Evolutionary conservation across 371 early-diverging fungal species (phyloP).

Genomic region (Blakeslea trispora): DNA sequence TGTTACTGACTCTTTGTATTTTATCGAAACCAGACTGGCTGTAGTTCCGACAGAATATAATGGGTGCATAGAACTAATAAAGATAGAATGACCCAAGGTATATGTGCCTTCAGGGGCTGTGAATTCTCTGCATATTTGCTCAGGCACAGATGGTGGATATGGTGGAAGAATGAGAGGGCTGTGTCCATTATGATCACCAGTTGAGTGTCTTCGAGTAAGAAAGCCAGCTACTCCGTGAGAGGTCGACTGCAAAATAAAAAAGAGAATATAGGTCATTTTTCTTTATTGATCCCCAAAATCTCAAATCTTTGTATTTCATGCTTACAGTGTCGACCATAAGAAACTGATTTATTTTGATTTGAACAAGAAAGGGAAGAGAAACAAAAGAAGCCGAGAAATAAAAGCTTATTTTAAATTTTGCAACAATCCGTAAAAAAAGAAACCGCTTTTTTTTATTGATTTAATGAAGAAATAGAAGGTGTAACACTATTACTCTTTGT

Average conservation of each 20-base stretch:
- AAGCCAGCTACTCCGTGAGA: slow-evolving; percentile 31
- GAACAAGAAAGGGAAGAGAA: neutral
- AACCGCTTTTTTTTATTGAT: too few species aligned
- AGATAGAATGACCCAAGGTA: slow-evolving; percentile 50
- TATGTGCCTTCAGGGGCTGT: slow-evolving; percentile 60
- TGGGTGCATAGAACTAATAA: slow-evolving; percentile 52
- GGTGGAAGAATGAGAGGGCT: slow-evolving; percentile 27
- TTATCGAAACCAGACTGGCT: slow-evolving; percentile 60
- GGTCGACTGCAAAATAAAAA: slow-evolving; percentile 19
- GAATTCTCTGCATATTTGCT: slow-evolving; percentile 43
- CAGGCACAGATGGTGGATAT: slow-evolving; percentile 42
- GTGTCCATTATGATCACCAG: slow-evolving; percentile 26
- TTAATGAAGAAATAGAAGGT: neutral
- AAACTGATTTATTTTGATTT: too few species aligned
- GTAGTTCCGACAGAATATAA: slow-evolving; percentile 54
- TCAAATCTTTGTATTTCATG: neutral
- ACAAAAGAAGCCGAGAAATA: neutral
- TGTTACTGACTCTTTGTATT: slow-evolving; percentile 53
- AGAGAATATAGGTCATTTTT: too few species aligned
- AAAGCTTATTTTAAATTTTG: too few species aligned
- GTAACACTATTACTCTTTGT: neutral
- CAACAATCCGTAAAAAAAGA: too few species aligned
- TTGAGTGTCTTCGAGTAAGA: slow-evolving; percentile 40
- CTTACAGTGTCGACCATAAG: slow-evolving; percentile 28
- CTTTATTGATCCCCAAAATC: too few species aligned